Evolutionary conservation across 1,284 basidiomycete species (phyloP).

Genomic region (Ustilago xerochloae): DNA sequence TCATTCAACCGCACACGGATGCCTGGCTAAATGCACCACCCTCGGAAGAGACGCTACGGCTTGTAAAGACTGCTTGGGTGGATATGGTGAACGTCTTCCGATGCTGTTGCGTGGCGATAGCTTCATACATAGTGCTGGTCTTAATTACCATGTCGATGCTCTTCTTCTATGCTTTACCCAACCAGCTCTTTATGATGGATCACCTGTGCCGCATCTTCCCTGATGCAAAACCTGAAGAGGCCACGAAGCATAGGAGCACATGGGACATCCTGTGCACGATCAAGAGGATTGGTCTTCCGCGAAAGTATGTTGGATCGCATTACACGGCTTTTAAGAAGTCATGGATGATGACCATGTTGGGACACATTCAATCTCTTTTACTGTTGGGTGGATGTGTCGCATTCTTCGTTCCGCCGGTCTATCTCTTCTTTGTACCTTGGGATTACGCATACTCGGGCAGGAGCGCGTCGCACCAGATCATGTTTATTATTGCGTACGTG

Average conservation of each 20-base stretch:
- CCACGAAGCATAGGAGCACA: neutral
- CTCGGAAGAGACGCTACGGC: neutral
- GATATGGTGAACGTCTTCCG: constrained; percentile 11
- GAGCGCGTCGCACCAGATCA: constrained; percentile 6
- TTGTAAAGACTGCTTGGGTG: neutral
- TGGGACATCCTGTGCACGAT: neutral
- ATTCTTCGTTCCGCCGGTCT: constrained; percentile 2
- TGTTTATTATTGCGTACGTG: constrained; percentile 12
- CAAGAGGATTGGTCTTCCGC: constrained; percentile 11
- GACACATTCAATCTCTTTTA: constrained; percentile 4
- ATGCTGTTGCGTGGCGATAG: constrained; percentile 3
- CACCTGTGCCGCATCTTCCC: constrained; percentile 20
- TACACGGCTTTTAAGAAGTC: constrained; percentile 21
- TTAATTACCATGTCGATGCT: neutral
- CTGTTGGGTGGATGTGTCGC: neutral
- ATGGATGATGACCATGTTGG: constrained; percentile 25
- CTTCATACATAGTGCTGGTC: constrained; percentile 9
- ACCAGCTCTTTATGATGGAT: constrained; percentile 22
- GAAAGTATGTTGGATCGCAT: neutral
- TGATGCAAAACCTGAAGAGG: neutral
- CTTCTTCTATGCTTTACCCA: constrained; percentile 10
- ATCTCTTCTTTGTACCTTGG: constrained; percentile 13
- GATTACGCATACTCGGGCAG: neutral
- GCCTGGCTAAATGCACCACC: constrained; percentile 10
- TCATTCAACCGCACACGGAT: neutral